Evolutionary conservation across 352 stramenopile genomes (phyloP).

Genomic region (Pythium sp.): DNA sequence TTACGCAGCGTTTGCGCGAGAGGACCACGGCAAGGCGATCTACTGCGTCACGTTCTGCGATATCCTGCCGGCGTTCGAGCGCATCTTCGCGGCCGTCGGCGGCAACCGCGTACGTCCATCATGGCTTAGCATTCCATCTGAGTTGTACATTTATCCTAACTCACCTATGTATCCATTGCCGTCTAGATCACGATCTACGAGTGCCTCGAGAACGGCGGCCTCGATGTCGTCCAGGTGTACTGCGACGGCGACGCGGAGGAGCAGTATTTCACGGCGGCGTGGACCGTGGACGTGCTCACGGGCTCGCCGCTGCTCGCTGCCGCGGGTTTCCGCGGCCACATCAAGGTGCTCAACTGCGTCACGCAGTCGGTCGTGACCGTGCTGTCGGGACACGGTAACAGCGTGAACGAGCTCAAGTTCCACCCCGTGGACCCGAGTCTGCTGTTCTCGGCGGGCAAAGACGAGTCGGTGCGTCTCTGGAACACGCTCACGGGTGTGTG

Average conservation of each 20-base stretch:
- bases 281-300: conserved; percentile 71
- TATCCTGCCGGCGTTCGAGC: conserved; percentile 62
- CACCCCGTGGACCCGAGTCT: conserved; percentile 88
- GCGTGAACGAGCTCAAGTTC: conserved; percentile 92
- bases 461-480: conserved; percentile 92
- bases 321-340: conserved; percentile 66
- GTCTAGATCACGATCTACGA: conserved; percentile 73
- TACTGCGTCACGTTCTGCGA: conserved; percentile 79
- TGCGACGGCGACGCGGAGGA: conserved; percentile 76
- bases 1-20: conserved; percentile 51
- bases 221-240: conserved; percentile 82
- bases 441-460: conserved; percentile 89
- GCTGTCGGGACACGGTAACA: conserved; percentile 88
- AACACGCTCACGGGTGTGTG: conserved; percentile 87
- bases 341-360: conserved; percentile 84
- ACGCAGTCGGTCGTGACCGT: conserved; percentile 77
- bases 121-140: not conserved
- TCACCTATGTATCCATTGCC: not conserved
- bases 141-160: not conserved
- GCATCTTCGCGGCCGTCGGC: conserved; percentile 66
- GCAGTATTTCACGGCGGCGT: conserved; percentile 75
- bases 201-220: conserved; percentile 62
- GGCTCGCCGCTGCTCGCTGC: conserved; percentile 70
- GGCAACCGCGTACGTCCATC: conserved; percentile 55
- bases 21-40: conserved; percentile 75